phyloP scores from a whole-genome alignment of 202 grass and related monocot genomes.

The Brachypodium distachyon region DNA sequence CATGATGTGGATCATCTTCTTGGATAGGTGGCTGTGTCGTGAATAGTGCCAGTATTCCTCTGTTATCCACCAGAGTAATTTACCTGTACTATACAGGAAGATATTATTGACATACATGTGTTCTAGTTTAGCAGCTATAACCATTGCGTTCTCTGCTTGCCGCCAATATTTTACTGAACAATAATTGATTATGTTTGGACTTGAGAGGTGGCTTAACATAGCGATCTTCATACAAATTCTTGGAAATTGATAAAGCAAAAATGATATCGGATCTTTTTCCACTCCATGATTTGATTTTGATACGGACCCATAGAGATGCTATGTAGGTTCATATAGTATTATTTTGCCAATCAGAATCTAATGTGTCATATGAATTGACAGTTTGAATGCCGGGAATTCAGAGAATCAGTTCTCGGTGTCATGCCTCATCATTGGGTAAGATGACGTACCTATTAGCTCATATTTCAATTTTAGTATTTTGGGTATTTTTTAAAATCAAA shows the following conservation, averaged over 20 bases:
- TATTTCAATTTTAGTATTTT: not conserved
- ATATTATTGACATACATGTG: not conserved
- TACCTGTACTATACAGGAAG: not conserved
- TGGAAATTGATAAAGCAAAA: not conserved
- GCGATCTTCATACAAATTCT: not conserved
- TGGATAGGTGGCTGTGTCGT: not conserved
- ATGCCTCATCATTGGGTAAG: slow-evolving; percentile 97
- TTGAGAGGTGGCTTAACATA: not conserved
- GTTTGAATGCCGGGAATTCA: slow-evolving; percentile 94
- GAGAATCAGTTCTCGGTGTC: slow-evolving; percentile 81
- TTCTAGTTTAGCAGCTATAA: not conserved
- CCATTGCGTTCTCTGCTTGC: not conserved
- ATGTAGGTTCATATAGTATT: not conserved
- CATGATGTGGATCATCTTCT: not conserved
- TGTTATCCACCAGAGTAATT: slow-evolving; percentile 5
- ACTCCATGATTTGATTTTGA: not conserved
- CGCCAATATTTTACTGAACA: not conserved
- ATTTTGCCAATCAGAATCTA: not conserved
- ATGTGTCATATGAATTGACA: slow-evolving; percentile 35
- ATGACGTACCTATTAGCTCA: slow-evolving; percentile 10
- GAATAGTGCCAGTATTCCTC: not conserved
- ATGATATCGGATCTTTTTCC: not conserved
- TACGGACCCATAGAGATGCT: not conserved
- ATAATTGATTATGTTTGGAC: not conserved
- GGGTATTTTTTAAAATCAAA: slow-evolving; percentile 3